Percentiles rank a stretch among this genome's conserved stretches.
Evolutionary conservation across 768 basidiomycete genomes (phyloP).

Genomic region (Tricholoma flavovirens): DNA sequence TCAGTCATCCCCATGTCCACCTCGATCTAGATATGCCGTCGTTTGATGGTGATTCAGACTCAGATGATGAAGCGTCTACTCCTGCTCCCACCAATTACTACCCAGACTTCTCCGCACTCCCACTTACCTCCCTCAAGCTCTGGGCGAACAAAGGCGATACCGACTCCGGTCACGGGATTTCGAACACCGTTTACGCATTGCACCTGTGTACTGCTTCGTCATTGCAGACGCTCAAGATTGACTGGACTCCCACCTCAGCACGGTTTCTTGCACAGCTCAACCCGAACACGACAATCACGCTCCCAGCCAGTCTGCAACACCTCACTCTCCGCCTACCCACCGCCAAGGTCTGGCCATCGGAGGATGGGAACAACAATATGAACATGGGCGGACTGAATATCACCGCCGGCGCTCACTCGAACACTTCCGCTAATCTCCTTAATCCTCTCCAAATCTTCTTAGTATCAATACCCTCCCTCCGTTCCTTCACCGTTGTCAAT

Average conservation of each 20-base stretch:
- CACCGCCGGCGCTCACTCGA: not conserved
- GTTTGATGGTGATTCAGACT: not conserved
- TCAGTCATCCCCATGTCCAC: not conserved
- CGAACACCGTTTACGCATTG: slow-evolving; percentile 16
- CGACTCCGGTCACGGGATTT: slow-evolving; percentile 3
- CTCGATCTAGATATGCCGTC: not conserved
- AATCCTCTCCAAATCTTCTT: slow-evolving; percentile 18
- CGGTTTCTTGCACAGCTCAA: slow-evolving; percentile 24
- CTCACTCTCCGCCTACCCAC: slow-evolving; percentile 18
- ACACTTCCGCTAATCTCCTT: slow-evolving; percentile 5
- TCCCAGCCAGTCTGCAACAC: slow-evolving; percentile 12
- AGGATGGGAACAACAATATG: slow-evolving; percentile 2
- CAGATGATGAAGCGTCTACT: not conserved
- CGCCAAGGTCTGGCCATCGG: slow-evolving; percentile 14
- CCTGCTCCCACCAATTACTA: not conserved
- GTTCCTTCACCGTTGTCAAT: slow-evolving; percentile 11
- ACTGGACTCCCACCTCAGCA: slow-evolving; percentile 33
- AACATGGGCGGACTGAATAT: not conserved
- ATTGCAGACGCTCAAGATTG: slow-evolving; percentile 37
- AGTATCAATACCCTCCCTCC: slow-evolving; percentile 7
- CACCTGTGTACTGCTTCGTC: slow-evolving; percentile 29
- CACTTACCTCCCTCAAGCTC: slow-evolving; percentile 38
- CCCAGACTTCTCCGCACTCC: slow-evolving; percentile 25
- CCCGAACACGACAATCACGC: slow-evolving; percentile 11
- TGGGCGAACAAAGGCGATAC: slow-evolving; percentile 27